These are phyloP conservation scores for Pseudisothecium myosuroides DNA, from an alignment of 225 moss, liverwort and hornwort genomes.

Conservation along the genomic window DNA sequence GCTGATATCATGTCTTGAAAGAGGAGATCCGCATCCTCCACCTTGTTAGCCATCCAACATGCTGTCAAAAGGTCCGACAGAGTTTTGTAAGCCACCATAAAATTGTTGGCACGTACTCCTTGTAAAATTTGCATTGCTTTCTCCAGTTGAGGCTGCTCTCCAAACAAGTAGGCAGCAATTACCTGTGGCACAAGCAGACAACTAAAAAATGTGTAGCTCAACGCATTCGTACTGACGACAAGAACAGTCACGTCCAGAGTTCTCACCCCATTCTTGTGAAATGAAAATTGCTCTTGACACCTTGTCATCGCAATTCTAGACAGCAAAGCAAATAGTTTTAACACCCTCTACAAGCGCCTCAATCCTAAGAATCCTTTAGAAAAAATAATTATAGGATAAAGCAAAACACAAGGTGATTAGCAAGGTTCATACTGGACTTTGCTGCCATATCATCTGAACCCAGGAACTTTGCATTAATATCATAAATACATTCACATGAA, in stretches of 20 bases:
- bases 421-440: not conserved
- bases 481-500: not conserved
- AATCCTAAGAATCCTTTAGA: not conserved
- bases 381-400: not conserved
- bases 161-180: conserved; percentile 57
- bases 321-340: not conserved
- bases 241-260: not conserved
- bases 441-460: not conserved
- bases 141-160: conserved; percentile 59
- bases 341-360: not conserved
- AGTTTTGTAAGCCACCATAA: conserved; percentile 61
- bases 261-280: not conserved
- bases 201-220: not conserved
- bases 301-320: not conserved
- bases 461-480: not conserved
- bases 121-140: conserved; percentile 62
- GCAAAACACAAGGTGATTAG: not conserved
- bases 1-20: conserved; percentile 68
- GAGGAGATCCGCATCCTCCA: conserved; percentile 44
- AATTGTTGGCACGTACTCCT: conserved; percentile 47
- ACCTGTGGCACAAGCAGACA: conserved; percentile 30
- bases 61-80: conserved; percentile 64
- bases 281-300: not conserved
- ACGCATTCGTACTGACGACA: not conserved
- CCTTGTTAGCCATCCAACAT: conserved; percentile 50